These are phyloP conservation scores for Entelexis sorbosivorans DNA, from an alignment of 1,139 yeast species.

Conservation along the genomic window DNA sequence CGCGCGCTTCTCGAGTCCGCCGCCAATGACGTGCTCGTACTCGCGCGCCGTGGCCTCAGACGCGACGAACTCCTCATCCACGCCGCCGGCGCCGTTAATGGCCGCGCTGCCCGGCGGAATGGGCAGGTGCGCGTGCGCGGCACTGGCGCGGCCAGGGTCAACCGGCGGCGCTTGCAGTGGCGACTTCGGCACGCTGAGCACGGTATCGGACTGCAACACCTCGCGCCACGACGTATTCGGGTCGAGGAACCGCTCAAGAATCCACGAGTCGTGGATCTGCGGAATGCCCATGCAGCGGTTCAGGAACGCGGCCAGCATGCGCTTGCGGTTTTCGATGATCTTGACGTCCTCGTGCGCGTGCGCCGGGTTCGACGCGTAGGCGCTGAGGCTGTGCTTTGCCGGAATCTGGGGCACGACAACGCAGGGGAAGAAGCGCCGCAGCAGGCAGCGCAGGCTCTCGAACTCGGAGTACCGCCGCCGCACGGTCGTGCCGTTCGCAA, in stretches of 20 bases:
- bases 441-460: constrained; percentile 62
- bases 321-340: constrained; percentile 53
- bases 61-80: background rate
- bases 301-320: constrained; percentile 66
- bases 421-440: constrained; percentile 69
- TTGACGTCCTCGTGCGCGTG: constrained; percentile 45
- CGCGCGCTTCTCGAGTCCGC: constrained; percentile 54
- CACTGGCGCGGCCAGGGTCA: constrained; percentile 42
- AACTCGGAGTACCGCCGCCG: constrained; percentile 86
- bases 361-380: constrained; percentile 43
- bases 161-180: constrained; percentile 45
- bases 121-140: constrained; percentile 56
- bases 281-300: constrained; percentile 58
- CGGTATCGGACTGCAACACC: constrained; percentile 47
- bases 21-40: constrained; percentile 45
- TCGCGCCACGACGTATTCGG: constrained; percentile 72
- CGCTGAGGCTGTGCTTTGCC: constrained; percentile 60
- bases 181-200: constrained; percentile 43
- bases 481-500: constrained; percentile 47
- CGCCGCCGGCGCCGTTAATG: background rate
- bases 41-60: constrained; percentile 37
- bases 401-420: constrained; percentile 88
- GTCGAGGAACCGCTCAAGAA: constrained; percentile 68
- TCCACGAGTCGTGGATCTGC: constrained; percentile 47
- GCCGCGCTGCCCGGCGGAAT: constrained; percentile 41